phyloP scores from a whole-genome alignment of 2,329 filamentous ascomycete species.

The Trichoderma asperellum region DNA sequence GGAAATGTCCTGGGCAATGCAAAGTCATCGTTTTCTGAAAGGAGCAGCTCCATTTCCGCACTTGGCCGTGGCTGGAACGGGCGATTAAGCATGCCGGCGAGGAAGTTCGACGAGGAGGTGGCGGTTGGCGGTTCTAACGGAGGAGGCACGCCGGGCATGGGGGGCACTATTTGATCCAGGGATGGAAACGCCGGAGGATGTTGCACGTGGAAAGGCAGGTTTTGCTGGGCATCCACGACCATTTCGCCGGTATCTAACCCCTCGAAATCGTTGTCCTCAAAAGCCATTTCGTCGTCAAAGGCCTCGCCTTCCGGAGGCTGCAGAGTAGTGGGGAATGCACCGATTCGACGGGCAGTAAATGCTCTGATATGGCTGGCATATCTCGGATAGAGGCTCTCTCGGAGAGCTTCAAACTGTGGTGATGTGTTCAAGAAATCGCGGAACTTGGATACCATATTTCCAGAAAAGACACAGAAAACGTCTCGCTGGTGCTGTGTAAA shows the following conservation, averaged over 20 bases:
- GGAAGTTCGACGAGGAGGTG: constrained; percentile 8
- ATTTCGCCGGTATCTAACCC: constrained; percentile 47
- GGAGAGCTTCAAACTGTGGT: constrained; percentile 51
- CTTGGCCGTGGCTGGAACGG: constrained; percentile 34
- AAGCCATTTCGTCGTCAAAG: constrained; percentile 50
- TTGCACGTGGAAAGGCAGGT: constrained; percentile 29
- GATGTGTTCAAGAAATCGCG: constrained; percentile 74
- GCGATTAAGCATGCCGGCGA: constrained; percentile 17
- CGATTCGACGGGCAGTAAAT: constrained; percentile 17
- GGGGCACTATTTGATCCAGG: constrained; percentile 35
- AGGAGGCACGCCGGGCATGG: constrained; percentile 39
- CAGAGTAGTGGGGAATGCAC: constrained; percentile 31
- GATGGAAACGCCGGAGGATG: constrained; percentile 22
- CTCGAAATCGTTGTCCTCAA: constrained; percentile 52
- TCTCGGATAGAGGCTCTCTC: constrained; percentile 39
- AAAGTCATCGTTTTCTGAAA: not conserved
- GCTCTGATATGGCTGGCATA: constrained; percentile 25
- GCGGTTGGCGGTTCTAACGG: constrained; percentile 27
- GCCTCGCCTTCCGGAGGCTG: constrained; percentile 39
- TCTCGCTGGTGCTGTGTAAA: constrained; percentile 95
- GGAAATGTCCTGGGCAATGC: constrained; percentile 12
- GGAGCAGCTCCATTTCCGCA: constrained; percentile 31
- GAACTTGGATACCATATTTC: constrained; percentile 76
- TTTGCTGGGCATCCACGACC: constrained; percentile 42
- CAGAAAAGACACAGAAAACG: constrained; percentile 97